Evolutionary conservation across 352 stramenopile species (phyloP), one percentile per base, ranked within the genome.

Genomic region (Ochromonadaceae sp.): DNA sequence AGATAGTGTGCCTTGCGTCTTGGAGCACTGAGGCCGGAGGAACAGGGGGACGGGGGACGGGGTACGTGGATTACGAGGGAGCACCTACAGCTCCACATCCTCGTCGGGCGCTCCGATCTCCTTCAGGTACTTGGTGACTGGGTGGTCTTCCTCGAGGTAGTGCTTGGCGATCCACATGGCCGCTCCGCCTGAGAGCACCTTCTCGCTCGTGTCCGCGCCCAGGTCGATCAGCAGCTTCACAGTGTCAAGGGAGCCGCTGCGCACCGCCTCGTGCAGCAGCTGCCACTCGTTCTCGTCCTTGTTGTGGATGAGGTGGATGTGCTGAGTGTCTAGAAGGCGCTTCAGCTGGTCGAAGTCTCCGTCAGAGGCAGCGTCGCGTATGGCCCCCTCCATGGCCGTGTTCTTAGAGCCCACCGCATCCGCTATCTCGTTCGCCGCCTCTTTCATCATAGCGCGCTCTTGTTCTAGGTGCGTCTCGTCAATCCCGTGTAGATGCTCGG

Each of bases 251-350:
- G 78, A 65, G 10, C 76, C 78, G 25, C 31, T 66, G 32, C 77
- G 52, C 25, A 73, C 72, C 0, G 76, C 78, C 58, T 87, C 78
- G 43, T 87, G 80, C 28, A 86, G 68, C 26, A 78, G 76, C 43
- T 76, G 46, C 80, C 80, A 86, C 20, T 48, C 22, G 30, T 70
- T 70, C 32, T 67, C 66, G 47, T 70, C 66, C n/a, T 34, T 31
- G 17, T 26, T 25, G n/a, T 67, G 39, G 17, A 70, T 35, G 1
- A 49, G 7, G 25, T 57, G 20, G 17, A n/a, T 36, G 30, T 67
- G 31, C 7, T 22, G 12, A n/a, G n/a, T n/a, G n/a, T 40, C 52
- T 9, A 62, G 1, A 2, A 25, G 26, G 34, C 2, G 9, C 7
- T 10, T 12, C 7, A 62, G 2, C 2, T 26, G 25, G 12, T 7